phyloP scores from a whole-genome alignment of 2,329 filamentous ascomycete species.

The Alternaria triticina region DNA sequence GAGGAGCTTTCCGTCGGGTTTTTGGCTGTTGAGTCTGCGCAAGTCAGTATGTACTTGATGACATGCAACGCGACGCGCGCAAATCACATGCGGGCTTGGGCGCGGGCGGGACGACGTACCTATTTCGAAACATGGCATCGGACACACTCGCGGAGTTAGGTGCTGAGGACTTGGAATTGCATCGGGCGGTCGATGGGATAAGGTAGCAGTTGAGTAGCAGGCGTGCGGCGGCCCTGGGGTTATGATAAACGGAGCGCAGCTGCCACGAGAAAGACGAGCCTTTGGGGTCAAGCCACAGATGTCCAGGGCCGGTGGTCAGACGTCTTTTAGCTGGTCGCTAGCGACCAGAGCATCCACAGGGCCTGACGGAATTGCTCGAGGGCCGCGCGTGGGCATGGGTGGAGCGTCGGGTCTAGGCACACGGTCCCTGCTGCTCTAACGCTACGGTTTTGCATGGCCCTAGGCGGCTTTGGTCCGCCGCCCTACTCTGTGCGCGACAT shows the following conservation, averaged over 20 bases:
- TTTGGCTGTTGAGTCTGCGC: slow-evolving; percentile 75
- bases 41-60: slow-evolving; percentile 4
- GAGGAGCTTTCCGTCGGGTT: slow-evolving; percentile 84
- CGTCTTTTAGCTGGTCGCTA: slow-evolving; percentile 49
- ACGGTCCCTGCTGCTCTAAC: slow-evolving; percentile 25
- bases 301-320: slow-evolving; percentile 37
- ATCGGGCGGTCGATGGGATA: slow-evolving; percentile 3
- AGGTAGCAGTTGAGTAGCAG: neutral
- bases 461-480: slow-evolving; percentile 18
- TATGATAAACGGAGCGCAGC: slow-evolving; percentile 44
- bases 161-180: neutral
- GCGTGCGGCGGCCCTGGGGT: slow-evolving; percentile 23
- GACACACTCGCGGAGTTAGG: slow-evolving; percentile 11
- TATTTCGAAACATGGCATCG: slow-evolving; percentile 53
- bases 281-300: slow-evolving; percentile 43
- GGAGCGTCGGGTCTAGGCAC: slow-evolving; percentile 33
- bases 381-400: slow-evolving; percentile 36
- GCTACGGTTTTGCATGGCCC: slow-evolving; percentile 27
- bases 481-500: slow-evolving; percentile 17
- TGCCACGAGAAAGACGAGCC: slow-evolving; percentile 37
- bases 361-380: slow-evolving; percentile 27
- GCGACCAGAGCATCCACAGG: slow-evolving; percentile 27
- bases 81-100: slow-evolving; percentile 23
- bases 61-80: slow-evolving; percentile 36
- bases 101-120: slow-evolving; percentile 43